phyloP scores from a whole-genome alignment of 177 flowering plant genomes.

The Vitis hybrid region DNA sequence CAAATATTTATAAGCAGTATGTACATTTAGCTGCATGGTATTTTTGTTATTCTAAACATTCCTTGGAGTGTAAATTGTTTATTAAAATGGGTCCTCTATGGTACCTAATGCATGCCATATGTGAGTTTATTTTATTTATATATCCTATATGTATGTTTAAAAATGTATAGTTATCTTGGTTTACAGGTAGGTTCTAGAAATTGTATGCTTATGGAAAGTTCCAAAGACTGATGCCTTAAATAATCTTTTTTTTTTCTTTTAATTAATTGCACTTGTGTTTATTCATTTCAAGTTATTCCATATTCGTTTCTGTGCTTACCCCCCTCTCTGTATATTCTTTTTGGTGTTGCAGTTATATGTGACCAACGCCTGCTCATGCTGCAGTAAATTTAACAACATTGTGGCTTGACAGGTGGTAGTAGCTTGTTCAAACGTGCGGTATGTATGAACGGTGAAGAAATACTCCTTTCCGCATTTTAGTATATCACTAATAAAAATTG shows the following conservation, averaged over 20 bases:
- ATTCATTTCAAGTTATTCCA: background rate
- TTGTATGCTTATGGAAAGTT: too few relatives aligned
- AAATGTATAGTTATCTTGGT: too few relatives aligned
- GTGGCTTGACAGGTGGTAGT: slow-evolving; percentile 65
- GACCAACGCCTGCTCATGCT: slow-evolving; percentile 64
- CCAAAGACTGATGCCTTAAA: too few relatives aligned
- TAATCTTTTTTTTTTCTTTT: background rate
- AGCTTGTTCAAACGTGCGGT: slow-evolving; percentile 50
- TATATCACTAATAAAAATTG: background rate
- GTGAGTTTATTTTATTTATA: too few relatives aligned
- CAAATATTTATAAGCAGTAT: too few relatives aligned
- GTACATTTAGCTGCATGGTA: too few relatives aligned
- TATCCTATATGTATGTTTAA: too few relatives aligned
- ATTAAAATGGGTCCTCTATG: too few relatives aligned
- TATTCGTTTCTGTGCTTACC: background rate
- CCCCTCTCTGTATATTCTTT: background rate
- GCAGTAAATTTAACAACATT: slow-evolving; percentile 39
- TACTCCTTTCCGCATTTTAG: background rate
- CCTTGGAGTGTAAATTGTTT: too few relatives aligned
- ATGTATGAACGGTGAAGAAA: slow-evolving; percentile 11
- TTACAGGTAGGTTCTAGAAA: too few relatives aligned
- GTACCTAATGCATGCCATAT: too few relatives aligned
- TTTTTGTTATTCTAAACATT: too few relatives aligned
- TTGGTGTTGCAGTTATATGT: slow-evolving; percentile 44
- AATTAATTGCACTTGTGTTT: background rate